Percentiles rank a stretch among this genome's conserved stretches.
phyloP scores from a whole-genome alignment of 495 filamentous ascomycete species.

The Darksidea phi region DNA sequence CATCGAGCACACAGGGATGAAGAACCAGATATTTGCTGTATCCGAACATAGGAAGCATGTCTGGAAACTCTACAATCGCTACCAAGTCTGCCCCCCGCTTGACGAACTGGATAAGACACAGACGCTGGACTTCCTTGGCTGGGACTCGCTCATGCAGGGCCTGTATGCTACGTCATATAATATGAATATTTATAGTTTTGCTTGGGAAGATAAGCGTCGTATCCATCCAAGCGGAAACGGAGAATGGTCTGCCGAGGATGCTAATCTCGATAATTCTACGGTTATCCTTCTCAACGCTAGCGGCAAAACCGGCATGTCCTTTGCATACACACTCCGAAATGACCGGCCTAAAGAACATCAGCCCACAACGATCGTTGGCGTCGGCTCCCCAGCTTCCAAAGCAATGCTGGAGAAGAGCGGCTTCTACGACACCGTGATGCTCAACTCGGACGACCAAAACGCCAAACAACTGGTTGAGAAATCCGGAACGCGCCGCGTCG shows the following conservation, averaged over 20 bases:
- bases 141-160: constrained; percentile 46
- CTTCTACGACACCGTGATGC: constrained; percentile 26
- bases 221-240: constrained; percentile 43
- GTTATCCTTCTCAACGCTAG: constrained; percentile 35
- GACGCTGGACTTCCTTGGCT: constrained; percentile 37
- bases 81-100: constrained; percentile 39
- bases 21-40: constrained; percentile 47
- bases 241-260: constrained; percentile 49
- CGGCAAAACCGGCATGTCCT: constrained; percentile 31
- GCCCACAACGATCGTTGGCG: constrained; percentile 31
- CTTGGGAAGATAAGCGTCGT: constrained; percentile 36
- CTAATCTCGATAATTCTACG: constrained; percentile 46
- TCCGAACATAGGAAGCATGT: constrained; percentile 48
- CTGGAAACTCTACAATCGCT: constrained; percentile 56
- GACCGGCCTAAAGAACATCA: constrained; percentile 14
- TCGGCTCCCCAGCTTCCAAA: constrained; percentile 13
- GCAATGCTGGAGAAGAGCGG: constrained; percentile 10
- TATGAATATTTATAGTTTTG: constrained; percentile 51
- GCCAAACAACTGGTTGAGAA: constrained; percentile 30
- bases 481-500: constrained; percentile 37
- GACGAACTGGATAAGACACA: constrained; percentile 8
- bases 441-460: constrained; percentile 34
- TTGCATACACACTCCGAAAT: constrained; percentile 27
- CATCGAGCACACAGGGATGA: constrained; percentile 23
- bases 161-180: constrained; percentile 52